These are phyloP conservation scores for Inonotus hispidus DNA, from an alignment of 1,284 basidiomycete genomes.

Conservation along the genomic window DNA sequence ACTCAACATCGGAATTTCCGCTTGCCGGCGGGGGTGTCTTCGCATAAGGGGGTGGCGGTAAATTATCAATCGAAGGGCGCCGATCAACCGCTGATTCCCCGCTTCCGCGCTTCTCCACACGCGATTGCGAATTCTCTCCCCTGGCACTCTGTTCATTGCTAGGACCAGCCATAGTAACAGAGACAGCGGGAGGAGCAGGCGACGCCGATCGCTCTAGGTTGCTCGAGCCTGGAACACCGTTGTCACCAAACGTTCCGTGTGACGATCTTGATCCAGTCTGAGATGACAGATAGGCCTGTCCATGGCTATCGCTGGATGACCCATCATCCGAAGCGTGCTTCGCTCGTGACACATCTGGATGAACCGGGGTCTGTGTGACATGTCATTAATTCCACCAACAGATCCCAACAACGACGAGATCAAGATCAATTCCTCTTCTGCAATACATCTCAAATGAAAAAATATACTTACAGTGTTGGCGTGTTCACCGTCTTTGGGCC, in stretches of 20 bases:
- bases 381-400: neutral
- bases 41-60: constrained; percentile 13
- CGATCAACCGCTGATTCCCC: neutral
- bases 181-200: constrained; percentile 16
- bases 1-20: constrained; percentile 12
- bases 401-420: neutral
- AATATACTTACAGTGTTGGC: constrained; percentile 5
- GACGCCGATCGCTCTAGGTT: constrained; percentile 7
- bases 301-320: constrained; percentile 12
- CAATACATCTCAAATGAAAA: neutral
- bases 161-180: constrained; percentile 16
- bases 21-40: constrained; percentile 1
- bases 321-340: constrained; percentile 5
- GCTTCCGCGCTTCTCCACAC: neutral
- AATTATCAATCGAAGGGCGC: constrained; percentile 4
- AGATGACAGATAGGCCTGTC: neutral
- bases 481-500: constrained; percentile 1
- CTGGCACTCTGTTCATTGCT: neutral
- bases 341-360: neutral
- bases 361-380: neutral
- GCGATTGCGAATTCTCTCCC: neutral
- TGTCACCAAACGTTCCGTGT: neutral
- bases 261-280: constrained; percentile 2
- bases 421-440: neutral
- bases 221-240: neutral